phyloP scores from a whole-genome alignment of 2,329 filamentous ascomycete species.

The Zasmidium citrigriseum region DNA sequence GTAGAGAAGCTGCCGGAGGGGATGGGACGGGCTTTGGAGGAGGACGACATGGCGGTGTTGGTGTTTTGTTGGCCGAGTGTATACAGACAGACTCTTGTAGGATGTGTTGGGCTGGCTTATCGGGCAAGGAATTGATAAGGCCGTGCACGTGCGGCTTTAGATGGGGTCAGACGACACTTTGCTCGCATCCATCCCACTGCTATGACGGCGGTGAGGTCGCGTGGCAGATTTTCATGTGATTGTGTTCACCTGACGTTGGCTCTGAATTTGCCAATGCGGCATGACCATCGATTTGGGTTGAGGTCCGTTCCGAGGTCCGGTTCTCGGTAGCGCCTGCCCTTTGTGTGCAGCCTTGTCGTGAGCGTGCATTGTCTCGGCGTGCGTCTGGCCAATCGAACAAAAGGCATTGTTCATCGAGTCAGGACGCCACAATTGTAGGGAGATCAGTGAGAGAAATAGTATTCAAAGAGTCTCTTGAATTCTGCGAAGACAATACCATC shows the following conservation, averaged over 20 bases:
- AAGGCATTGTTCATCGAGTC: too few species aligned
- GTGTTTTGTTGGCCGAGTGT: too few species aligned
- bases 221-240: not conserved
- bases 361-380: not conserved
- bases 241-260: not conserved
- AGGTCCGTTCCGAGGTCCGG: not conserved
- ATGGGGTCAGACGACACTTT: not conserved
- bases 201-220: not conserved
- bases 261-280: not conserved
- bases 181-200: not conserved
- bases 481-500: too few species aligned
- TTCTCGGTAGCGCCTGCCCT: not conserved
- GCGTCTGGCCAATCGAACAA: not conserved
- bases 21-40: constrained; percentile 21
- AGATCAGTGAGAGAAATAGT: too few species aligned
- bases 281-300: not conserved
- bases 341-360: not conserved
- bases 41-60: not conserved
- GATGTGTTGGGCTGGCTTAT: not conserved
- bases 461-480: too few species aligned
- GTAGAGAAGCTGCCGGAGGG: constrained; percentile 21
- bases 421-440: too few species aligned
- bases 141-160: not conserved
- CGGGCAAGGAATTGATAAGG: not conserved
- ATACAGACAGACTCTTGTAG: too few species aligned